Evolutionary conservation across 1,284 basidiomycete genomes (phyloP).

Genomic region (Erythrobasidium hasegawianum): DNA sequence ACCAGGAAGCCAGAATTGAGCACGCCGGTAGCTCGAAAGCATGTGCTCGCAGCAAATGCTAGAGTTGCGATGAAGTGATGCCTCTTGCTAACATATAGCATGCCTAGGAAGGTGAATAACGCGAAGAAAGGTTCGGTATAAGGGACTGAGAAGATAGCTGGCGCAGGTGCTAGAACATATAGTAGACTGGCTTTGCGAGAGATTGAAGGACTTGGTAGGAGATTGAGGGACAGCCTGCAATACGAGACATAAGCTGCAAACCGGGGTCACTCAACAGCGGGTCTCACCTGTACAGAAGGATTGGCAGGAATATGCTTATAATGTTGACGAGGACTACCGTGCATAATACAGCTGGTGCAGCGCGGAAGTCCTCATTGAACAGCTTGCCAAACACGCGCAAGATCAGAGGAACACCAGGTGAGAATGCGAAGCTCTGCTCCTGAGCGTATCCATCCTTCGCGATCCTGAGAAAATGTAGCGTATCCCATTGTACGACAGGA

Average conservation of each 20-base stretch:
- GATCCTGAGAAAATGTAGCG: slow-evolving; percentile 70
- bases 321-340: slow-evolving; percentile 45
- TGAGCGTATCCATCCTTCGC: slow-evolving; percentile 61
- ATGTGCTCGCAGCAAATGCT: slow-evolving; percentile 63
- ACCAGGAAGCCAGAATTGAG: slow-evolving; percentile 64
- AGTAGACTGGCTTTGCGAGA: slow-evolving; percentile 63
- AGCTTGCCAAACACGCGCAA: slow-evolving; percentile 53
- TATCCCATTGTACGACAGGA: slow-evolving; percentile 75
- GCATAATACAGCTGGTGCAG: slow-evolving; percentile 39
- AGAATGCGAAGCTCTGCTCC: slow-evolving; percentile 86
- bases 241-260: background rate
- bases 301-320: slow-evolving; percentile 48
- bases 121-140: slow-evolving; percentile 86
- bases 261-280: background rate
- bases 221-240: slow-evolving; percentile 46
- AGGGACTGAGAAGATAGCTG: slow-evolving; percentile 65
- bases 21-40: slow-evolving; percentile 78
- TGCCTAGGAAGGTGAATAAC: slow-evolving; percentile 68
- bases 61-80: slow-evolving; percentile 59
- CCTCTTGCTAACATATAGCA: slow-evolving; percentile 46
- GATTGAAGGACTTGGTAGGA: slow-evolving; percentile 53
- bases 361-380: slow-evolving; percentile 45
- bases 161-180: slow-evolving; percentile 75
- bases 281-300: slow-evolving; percentile 61
- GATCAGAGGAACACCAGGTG: slow-evolving; percentile 64